These are phyloP conservation scores for Corymbia maculata DNA, from an alignment of 345 rosid species.

Conservation along the genomic window DNA sequence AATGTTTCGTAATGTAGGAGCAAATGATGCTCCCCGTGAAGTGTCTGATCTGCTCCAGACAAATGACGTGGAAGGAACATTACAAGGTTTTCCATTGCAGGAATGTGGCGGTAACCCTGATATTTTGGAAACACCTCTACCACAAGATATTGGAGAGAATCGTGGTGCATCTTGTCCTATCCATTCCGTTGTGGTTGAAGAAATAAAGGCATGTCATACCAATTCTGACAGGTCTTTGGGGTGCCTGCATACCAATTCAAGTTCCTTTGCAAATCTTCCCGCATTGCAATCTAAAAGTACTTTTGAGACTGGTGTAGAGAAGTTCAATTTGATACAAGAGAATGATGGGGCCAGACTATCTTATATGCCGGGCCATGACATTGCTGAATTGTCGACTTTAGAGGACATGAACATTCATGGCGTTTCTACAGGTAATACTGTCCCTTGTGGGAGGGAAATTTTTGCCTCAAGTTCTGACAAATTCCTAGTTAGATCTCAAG, in stretches of 20 bases:
- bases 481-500: conserved; percentile 4
- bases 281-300: conserved; percentile 1
- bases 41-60: conserved; percentile 4
- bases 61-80: conserved; percentile 12
- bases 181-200: conserved; percentile 15
- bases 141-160: conserved; percentile 17
- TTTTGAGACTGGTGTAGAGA: conserved; percentile 10
- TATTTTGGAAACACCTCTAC: not conserved
- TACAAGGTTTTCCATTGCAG: conserved; percentile 9
- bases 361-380: conserved; percentile 5
- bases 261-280: conserved; percentile 7
- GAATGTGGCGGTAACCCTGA: conserved; percentile 6
- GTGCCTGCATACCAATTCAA: conserved; percentile 6
- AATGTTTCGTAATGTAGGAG: conserved; percentile 4
- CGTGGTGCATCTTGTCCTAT: conserved; percentile 5
- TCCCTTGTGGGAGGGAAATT: not conserved
- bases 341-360: conserved; percentile 6
- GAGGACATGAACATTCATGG: conserved; percentile 4
- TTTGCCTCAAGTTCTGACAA: not conserved
- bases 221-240: conserved; percentile 8
- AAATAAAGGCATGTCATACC: conserved; percentile 10
- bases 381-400: conserved; percentile 8
- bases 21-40: conserved; percentile 13
- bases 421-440: not conserved
- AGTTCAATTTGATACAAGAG: conserved; percentile 12